Evolutionary conservation across 495 filamentous ascomycete species (phyloP).

Genomic region (Penicillium simplicissimum): DNA sequence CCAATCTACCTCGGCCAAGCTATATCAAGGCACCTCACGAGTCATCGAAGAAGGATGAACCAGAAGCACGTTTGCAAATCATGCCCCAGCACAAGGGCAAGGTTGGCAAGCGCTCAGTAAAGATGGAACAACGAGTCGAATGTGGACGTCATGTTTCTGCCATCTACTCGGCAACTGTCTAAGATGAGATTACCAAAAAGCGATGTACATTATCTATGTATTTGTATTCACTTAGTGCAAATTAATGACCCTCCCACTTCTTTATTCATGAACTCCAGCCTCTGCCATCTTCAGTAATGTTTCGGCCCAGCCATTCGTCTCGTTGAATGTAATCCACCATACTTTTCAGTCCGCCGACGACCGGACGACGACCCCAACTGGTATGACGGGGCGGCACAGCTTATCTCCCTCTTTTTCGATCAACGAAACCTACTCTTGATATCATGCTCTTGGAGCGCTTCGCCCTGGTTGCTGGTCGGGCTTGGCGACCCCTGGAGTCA

Average conservation of each 20-base stretch:
- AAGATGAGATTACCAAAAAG: slow-evolving; percentile 12
- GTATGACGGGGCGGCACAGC: neutral
- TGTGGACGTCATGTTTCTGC: slow-evolving; percentile 84
- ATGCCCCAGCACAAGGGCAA: slow-evolving; percentile 73
- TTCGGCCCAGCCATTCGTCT: neutral
- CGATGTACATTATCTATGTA: slow-evolving; percentile 31
- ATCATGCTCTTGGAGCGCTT: neutral
- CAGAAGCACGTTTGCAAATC: slow-evolving; percentile 80
- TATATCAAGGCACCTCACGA: slow-evolving; percentile 77
- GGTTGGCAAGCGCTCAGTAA: slow-evolving; percentile 63
- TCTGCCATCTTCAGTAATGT: neutral
- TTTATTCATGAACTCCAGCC: neutral
- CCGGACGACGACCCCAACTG: no score
- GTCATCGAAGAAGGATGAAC: slow-evolving; percentile 46
- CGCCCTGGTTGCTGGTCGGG: neutral
- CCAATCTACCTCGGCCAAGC: slow-evolving; percentile 68
- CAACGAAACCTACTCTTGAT: neutral
- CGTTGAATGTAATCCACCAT: neutral
- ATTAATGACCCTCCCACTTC: slow-evolving; percentile 5
- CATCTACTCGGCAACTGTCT: slow-evolving; percentile 61
- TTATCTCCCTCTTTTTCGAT: neutral
- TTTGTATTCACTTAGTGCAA: slow-evolving; percentile 11
- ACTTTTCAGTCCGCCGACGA: neutral
- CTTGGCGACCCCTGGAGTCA: neutral
- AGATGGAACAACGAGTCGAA: slow-evolving; percentile 83